Conservation (phyloP, 768 basidiomycete genomes). For the Russula abietina region DNA sequence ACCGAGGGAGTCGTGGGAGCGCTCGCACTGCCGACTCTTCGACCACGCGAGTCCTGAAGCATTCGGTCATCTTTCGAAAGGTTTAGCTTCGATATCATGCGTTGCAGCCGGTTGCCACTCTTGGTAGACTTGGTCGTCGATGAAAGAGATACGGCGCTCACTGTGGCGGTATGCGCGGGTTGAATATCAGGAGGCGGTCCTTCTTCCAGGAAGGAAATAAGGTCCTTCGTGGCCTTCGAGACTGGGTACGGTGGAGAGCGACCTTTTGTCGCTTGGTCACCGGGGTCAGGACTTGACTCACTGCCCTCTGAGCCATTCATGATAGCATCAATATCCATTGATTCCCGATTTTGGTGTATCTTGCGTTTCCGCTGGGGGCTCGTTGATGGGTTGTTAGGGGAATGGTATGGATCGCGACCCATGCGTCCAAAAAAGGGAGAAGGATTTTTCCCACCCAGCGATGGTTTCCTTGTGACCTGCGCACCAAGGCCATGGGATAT, state of each 20-base stretch:
- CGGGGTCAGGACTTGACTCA: slow-evolving; percentile 19
- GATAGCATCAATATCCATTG: slow-evolving; percentile 67
- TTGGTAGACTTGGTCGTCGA: slow-evolving; percentile 31
- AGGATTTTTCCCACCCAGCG: slow-evolving; percentile 5
- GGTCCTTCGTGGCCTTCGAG: slow-evolving; percentile 42
- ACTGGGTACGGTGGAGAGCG: slow-evolving; percentile 28
- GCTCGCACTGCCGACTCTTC: slow-evolving; percentile 31
- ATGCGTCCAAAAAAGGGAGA: slow-evolving; percentile 9
- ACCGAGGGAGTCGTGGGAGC: slow-evolving; percentile 20
- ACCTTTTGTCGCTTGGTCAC: slow-evolving; percentile 17
- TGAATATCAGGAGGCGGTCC: slow-evolving; percentile 44
- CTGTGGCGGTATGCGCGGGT: slow-evolving; percentile 17
- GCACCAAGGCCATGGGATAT: slow-evolving; percentile 14
- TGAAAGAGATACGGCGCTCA: slow-evolving; percentile 20
- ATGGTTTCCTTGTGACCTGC: slow-evolving; percentile 10
- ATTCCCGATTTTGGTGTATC: slow-evolving; percentile 54
- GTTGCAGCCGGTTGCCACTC: slow-evolving; percentile 56
- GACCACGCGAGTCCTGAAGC: slow-evolving; percentile 26
- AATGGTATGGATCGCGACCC: slow-evolving; percentile 7
- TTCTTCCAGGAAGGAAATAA: slow-evolving; percentile 53
- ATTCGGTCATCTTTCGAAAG: slow-evolving; percentile 34
- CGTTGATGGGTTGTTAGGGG: slow-evolving; percentile 15
- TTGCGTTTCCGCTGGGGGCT: slow-evolving; percentile 48
- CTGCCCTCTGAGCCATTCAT: slow-evolving; percentile 66
- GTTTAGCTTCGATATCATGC: slow-evolving; percentile 77